Evolutionary conservation across 1,139 yeast genomes (phyloP).

Genomic region (Yamadazyma buinensis): DNA sequence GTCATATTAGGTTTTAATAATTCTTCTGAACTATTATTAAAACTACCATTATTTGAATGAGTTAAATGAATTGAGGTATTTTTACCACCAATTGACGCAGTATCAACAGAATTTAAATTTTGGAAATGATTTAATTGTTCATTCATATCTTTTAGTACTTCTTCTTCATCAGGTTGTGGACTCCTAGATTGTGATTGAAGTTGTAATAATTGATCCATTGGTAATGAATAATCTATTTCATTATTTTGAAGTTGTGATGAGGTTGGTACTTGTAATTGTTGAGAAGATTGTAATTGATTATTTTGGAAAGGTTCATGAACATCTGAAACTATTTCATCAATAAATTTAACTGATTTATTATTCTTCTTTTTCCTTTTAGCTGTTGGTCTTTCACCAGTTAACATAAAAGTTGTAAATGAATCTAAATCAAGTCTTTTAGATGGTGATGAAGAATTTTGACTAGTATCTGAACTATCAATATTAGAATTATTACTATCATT

Average conservation of each 20-base stretch:
- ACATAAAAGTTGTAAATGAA: conserved; percentile 66
- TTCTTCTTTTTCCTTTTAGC: conserved; percentile 25
- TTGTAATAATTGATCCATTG: conserved; percentile 11
- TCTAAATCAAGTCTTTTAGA: conserved; percentile 52
- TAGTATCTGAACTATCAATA: not conserved
- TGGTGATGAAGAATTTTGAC: conserved; percentile 8
- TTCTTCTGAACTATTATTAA: conserved; percentile 51
- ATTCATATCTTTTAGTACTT: conserved; percentile 63
- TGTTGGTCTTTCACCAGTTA: conserved; percentile 66
- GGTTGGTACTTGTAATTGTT: conserved; percentile 15
- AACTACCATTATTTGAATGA: conserved; percentile 15
- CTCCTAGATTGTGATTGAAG: conserved; percentile 15
- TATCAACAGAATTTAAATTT: conserved; percentile 59
- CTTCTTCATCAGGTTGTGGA: conserved; percentile 42
- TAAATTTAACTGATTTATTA: conserved; percentile 65
- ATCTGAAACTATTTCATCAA: conserved; percentile 56
- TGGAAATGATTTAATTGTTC: conserved; percentile 65
- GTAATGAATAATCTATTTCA: conserved; percentile 27
- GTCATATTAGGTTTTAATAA: conserved; percentile 51
- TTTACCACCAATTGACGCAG: conserved; percentile 57
- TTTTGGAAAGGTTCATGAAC: conserved; percentile 57
- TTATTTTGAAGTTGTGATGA: conserved; percentile 6
- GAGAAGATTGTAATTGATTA: too few relatives aligned
- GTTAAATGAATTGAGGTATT: conserved; percentile 46
- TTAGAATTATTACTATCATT: conserved; percentile 13